A percentile compares a stretch with the other conserved stretches of the same genome.
phyloP scores from a whole-genome alignment of 768 basidiomycete genomes.

The Hydnum rufescens region DNA sequence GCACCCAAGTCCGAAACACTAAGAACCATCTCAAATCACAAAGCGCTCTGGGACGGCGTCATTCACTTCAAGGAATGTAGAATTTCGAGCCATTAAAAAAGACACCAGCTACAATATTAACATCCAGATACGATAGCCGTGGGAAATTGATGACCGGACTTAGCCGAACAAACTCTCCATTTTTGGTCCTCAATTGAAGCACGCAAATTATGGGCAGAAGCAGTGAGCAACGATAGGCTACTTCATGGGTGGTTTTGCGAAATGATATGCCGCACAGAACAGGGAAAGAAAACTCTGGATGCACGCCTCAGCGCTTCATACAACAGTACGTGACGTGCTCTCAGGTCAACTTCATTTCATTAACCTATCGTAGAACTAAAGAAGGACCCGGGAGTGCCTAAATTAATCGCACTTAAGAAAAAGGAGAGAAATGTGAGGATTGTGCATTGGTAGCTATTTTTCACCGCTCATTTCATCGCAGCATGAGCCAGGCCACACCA shows the following conservation, averaged over 20 bases:
- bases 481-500: background rate
- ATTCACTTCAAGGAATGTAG: too few species aligned
- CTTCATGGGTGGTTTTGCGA: background rate
- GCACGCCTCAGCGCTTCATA: background rate
- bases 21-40: too few species aligned
- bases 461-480: background rate
- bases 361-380: conserved; percentile 39
- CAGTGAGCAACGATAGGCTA: background rate
- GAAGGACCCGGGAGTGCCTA: conserved; percentile 78
- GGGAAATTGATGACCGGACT: too few species aligned
- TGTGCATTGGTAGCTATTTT: background rate
- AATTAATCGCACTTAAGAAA: conserved; percentile 34
- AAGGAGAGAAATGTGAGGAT: conserved; percentile 17
- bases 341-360: background rate
- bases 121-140: too few species aligned
- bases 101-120: too few species aligned
- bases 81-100: too few species aligned
- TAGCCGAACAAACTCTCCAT: too few species aligned
- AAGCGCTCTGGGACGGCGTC: too few species aligned
- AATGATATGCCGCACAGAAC: background rate
- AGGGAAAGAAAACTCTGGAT: background rate
- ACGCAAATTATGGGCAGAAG: background rate
- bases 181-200: too few species aligned
- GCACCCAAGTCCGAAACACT: too few species aligned
- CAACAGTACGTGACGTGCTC: background rate